A percentile compares a stretch with the other conserved stretches of the same genome.
Evolutionary conservation across 192 early-diverging fungal species (phyloP).

Genomic region (Phlyctochytrium bullatum): DNA sequence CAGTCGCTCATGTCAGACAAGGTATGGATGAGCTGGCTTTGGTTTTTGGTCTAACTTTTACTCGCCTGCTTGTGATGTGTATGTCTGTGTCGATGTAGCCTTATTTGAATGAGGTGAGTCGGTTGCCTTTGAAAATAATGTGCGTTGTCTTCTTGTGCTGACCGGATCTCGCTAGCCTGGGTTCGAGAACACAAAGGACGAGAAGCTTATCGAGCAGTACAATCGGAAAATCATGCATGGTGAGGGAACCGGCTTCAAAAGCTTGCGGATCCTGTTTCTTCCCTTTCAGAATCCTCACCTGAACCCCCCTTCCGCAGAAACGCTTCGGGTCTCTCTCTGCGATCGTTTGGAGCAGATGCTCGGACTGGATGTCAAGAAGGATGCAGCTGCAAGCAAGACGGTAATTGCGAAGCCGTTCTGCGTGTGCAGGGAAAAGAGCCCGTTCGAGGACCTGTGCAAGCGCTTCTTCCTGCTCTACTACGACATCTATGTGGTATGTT

Average conservation of each 20-base stretch:
- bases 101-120: constrained; percentile 55
- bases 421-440: constrained; percentile 34
- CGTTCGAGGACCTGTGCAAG: constrained; percentile 58
- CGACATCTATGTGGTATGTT: constrained; percentile 46
- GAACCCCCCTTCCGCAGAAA: constrained; percentile 38
- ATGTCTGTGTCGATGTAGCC: constrained; percentile 13
- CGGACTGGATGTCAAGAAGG: constrained; percentile 1
- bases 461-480: constrained; percentile 55
- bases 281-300: not conserved
- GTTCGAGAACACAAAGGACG: constrained; percentile 48
- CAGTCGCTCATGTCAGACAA: constrained; percentile 61
- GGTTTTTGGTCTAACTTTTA: constrained; percentile 2
- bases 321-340: constrained; percentile 56
- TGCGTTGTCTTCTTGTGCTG: not conserved
- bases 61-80: not conserved
- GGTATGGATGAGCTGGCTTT: constrained; percentile 25
- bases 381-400: constrained; percentile 11
- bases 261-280: no score
- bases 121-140: not conserved
- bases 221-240: constrained; percentile 64
- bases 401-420: constrained; percentile 26
- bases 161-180: constrained; percentile 39
- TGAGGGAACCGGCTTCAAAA: constrained; percentile 21
- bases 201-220: constrained; percentile 41
- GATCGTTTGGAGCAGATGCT: constrained; percentile 51